phyloP scores from a whole-genome alignment of 169 alveolate genomes.

The Ichthyophthirius multifiliis region DNA sequence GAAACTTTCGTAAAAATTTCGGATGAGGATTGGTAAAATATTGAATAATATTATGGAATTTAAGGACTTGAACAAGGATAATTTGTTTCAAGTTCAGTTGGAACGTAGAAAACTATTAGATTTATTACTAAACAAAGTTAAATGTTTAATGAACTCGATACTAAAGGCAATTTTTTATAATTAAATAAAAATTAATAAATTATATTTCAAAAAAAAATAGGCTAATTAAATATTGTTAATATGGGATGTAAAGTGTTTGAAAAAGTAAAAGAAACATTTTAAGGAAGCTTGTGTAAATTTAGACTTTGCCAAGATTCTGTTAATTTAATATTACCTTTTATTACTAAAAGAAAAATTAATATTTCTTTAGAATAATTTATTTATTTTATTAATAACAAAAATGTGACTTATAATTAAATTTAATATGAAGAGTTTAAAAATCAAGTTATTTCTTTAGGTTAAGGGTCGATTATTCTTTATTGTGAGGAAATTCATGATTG shows the following conservation, averaged over 20 bases:
- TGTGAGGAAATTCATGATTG: constrained; percentile 10
- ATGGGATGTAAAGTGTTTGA: constrained; percentile 69
- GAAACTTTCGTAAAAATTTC: not conserved
- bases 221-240: constrained; percentile 32
- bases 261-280: constrained; percentile 50
- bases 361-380: constrained; percentile 46
- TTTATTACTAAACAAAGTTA: constrained; percentile 52
- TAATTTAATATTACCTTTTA: constrained; percentile 56
- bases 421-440: constrained; percentile 42
- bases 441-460: constrained; percentile 14
- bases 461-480: constrained; percentile 68
- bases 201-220: constrained; percentile 19
- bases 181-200: constrained; percentile 39
- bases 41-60: constrained; percentile 30
- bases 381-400: constrained; percentile 39
- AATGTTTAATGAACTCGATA: constrained; percentile 41
- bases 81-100: constrained; percentile 43
- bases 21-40: constrained; percentile 31
- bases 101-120: constrained; percentile 49
- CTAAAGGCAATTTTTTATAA: constrained; percentile 35
- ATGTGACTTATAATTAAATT: constrained; percentile 44
- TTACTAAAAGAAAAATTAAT: constrained; percentile 57
- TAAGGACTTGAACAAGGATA: constrained; percentile 26
- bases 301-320: constrained; percentile 71
- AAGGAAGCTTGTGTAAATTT: constrained; percentile 51